Evolutionary conservation across 305 asterid species (phyloP).

Genomic region (Plantago coronopus): DNA sequence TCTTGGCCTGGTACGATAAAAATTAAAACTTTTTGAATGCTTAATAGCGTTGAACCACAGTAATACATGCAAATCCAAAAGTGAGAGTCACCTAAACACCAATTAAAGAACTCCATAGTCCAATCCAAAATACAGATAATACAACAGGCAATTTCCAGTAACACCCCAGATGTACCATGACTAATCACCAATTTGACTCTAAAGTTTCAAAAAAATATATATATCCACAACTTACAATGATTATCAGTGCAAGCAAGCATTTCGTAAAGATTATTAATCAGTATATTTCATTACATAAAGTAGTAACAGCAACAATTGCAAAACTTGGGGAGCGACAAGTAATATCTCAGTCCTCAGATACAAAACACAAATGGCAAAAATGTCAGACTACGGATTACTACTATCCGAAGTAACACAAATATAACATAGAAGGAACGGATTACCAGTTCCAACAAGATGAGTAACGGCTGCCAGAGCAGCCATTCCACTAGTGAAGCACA

Average conservation of each 20-base stretch:
- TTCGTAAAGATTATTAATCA: no score
- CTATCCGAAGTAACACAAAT: neutral
- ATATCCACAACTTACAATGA: neutral
- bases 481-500: constrained; percentile 96
- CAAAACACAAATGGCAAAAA: no score
- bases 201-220: neutral
- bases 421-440: neutral
- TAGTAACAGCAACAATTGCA: no score
- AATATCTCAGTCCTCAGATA: no score
- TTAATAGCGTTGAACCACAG: neutral
- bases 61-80: neutral
- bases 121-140: constrained; percentile 1
- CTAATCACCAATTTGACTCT: neutral
- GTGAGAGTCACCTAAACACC: no score
- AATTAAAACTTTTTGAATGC: neutral
- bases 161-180: neutral
- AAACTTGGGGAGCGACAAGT: neutral
- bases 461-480: constrained; percentile 85
- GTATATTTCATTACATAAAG: no score
- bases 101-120: no score
- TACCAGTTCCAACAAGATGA: constrained; percentile 75
- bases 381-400: no score
- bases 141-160: neutral
- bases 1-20: constrained; percentile 52
- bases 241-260: constrained; percentile 1